Conservation (phyloP, 2,329 filamentous ascomycete species). For the Arthrobotrys conoides region DNA sequence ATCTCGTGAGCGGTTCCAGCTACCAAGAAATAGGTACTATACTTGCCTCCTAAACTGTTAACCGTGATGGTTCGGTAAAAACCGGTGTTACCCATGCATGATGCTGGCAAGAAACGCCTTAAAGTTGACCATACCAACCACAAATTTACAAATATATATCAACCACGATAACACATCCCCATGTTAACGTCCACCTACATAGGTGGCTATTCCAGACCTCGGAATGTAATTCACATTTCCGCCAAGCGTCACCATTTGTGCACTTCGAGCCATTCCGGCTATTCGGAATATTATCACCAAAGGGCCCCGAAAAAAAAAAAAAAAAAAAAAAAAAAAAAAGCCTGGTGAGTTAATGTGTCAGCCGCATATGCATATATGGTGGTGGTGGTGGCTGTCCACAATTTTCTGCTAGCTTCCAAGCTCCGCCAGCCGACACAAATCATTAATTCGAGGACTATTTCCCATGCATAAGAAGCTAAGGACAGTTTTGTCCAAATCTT, state of each 20-base stretch:
- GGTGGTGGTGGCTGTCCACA: background rate
- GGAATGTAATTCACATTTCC: constrained; percentile 1
- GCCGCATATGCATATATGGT: background rate
- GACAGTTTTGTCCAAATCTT: constrained; percentile 9
- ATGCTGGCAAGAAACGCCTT: no score
- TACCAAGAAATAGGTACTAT: no score
- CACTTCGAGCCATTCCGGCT: background rate
- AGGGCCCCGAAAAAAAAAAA: background rate
- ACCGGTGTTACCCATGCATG: no score
- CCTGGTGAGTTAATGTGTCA: constrained; percentile 14
- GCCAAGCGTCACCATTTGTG: background rate
- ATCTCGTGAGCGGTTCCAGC: no score
- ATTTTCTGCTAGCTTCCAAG: background rate
- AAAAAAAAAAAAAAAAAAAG: background rate
- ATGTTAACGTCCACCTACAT: background rate
- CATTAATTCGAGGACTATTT: constrained; percentile 12
- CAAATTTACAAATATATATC: no score
- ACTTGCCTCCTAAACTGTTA: no score
- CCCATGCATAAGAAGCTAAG: constrained; percentile 13
- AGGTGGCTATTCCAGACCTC: background rate
- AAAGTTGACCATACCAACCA: no score
- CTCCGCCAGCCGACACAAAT: constrained; percentile 2
- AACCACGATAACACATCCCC: background rate
- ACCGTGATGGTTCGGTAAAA: no score
- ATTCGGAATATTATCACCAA: constrained; percentile 10